Evolutionary conservation across 2,329 filamentous ascomycete genomes (phyloP).

Genomic region (Colletotrichum camelliae): DNA sequence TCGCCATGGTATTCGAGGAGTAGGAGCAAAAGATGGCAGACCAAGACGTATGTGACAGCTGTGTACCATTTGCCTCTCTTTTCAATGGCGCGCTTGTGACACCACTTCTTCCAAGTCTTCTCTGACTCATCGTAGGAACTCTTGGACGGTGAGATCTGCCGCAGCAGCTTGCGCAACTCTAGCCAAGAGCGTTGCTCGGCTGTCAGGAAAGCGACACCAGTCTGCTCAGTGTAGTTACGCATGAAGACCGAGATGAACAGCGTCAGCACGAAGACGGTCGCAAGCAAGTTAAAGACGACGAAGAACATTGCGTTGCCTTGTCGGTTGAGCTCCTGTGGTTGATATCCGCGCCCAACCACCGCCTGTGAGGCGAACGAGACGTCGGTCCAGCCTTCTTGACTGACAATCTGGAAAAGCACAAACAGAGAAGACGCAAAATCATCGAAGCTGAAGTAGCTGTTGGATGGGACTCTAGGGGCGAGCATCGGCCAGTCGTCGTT

Average conservation of each 20-base stretch:
- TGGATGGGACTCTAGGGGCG: constrained; percentile 79
- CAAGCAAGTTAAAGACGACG: constrained; percentile 93
- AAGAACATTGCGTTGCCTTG: constrained; percentile 94
- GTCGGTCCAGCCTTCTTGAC: constrained; percentile 96
- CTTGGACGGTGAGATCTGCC: constrained; percentile 94
- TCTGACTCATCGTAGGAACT: constrained; percentile 81
- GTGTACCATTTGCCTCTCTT: constrained; percentile 94
- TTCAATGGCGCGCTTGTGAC: constrained; percentile 90
- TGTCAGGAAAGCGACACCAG: constrained; percentile 93
- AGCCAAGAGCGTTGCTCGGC: constrained; percentile 97
- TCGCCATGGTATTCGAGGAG: constrained; percentile 87
- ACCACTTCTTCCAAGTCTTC: constrained; percentile 87
- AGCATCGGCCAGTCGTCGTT: constrained; percentile 78
- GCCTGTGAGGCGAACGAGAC: constrained; percentile 86
- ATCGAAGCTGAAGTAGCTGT: constrained; percentile 91
- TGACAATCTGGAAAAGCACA: constrained; percentile 98
- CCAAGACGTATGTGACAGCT: constrained; percentile 77
- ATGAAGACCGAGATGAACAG: constrained; percentile 99
- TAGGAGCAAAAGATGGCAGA: constrained; percentile 83
- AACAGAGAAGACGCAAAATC: constrained; percentile 93
- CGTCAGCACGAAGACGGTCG: constrained; percentile 94
- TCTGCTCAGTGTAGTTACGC: constrained; percentile 99
- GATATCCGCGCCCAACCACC: constrained; percentile 77
- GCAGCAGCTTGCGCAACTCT: constrained; percentile 87
- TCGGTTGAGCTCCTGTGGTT: constrained; percentile 72